These are phyloP conservation scores for Candolleomyces eurysporus DNA, from an alignment of 768 basidiomycete genomes.

Conservation along the genomic window DNA sequence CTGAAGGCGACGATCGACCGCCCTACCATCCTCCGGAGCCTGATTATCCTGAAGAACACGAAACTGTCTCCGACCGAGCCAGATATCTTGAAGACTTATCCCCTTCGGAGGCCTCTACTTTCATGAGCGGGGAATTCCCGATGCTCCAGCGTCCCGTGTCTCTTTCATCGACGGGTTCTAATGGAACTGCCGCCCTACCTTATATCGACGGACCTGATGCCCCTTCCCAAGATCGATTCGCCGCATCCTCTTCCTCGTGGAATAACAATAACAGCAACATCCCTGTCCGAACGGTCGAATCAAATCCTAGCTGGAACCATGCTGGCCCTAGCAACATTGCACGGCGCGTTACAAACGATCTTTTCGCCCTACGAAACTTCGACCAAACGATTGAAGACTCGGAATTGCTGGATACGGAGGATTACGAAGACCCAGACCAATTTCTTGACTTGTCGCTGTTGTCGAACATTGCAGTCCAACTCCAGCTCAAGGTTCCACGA, in stretches of 20 bases:
- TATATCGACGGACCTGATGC: constrained; percentile 6
- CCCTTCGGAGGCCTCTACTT: constrained; percentile 15
- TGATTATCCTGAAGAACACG: neutral
- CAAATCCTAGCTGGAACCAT: constrained; percentile 13
- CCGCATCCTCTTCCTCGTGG: constrained; percentile 7
- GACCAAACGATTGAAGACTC: constrained; percentile 36
- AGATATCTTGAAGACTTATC: neutral
- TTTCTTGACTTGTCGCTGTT: constrained; percentile 88
- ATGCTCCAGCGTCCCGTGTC: neutral
- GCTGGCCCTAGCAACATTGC: constrained; percentile 20
- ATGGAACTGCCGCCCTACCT: constrained; percentile 7
- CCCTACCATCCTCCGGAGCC: constrained; percentile 5
- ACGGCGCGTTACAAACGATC: constrained; percentile 25
- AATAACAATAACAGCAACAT: neutral
- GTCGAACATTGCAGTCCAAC: constrained; percentile 82
- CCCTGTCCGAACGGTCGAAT: neutral
- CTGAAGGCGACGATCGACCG: constrained; percentile 5
- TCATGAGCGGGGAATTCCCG: constrained; percentile 14
- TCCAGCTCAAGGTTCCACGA: constrained; percentile 86
- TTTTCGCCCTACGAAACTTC: constrained; percentile 27
- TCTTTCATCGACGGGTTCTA: neutral
- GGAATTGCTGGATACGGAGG: constrained; percentile 49
- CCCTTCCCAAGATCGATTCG: neutral
- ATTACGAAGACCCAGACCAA: constrained; percentile 51
- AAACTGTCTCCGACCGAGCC: neutral